Evolutionary conservation across 805 yeast genomes (phyloP).

Genomic region (Lipomyces yamanashiensis): DNA sequence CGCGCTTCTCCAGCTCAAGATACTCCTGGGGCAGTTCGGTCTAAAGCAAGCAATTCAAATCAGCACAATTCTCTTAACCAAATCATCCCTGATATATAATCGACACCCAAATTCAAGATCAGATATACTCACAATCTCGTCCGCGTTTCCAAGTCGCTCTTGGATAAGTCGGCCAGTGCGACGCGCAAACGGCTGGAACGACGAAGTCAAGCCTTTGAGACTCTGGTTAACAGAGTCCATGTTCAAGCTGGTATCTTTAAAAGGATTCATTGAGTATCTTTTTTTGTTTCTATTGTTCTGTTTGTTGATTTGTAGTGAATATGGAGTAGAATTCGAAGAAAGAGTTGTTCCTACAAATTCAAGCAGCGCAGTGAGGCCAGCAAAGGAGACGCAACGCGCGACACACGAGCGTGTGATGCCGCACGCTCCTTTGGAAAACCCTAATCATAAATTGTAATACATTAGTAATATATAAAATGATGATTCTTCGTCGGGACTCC

Average conservation of each 20-base stretch:
- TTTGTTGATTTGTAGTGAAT: background rate
- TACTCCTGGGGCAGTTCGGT: slow-evolving; percentile 86
- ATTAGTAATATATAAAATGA: background rate
- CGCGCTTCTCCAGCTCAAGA: slow-evolving; percentile 69
- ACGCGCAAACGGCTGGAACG: slow-evolving; percentile 74
- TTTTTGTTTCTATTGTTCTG: background rate
- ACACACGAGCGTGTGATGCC: slow-evolving; percentile 1
- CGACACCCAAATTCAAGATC: background rate
- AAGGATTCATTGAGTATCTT: slow-evolving; percentile 25
- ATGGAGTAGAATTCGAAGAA: background rate
- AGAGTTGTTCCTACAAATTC: background rate
- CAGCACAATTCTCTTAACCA: background rate
- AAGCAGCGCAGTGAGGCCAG: background rate
- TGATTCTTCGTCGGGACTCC: slow-evolving; percentile 96
- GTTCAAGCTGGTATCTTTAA: slow-evolving; percentile 22
- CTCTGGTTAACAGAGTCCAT: slow-evolving; percentile 47
- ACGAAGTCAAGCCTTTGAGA: slow-evolving; percentile 47
- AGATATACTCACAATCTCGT: slow-evolving; percentile 56
- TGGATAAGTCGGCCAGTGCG: slow-evolving; percentile 79
- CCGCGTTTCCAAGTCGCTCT: slow-evolving; percentile 77
- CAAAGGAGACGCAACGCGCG: slow-evolving; percentile 3
- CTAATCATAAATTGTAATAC: background rate
- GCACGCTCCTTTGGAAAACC: background rate
- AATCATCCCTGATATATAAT: background rate
- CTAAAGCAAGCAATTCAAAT: slow-evolving; percentile 11